phyloP scores from a whole-genome alignment of 768 basidiomycete species.

The Hortiboletus flavorubellus region DNA sequence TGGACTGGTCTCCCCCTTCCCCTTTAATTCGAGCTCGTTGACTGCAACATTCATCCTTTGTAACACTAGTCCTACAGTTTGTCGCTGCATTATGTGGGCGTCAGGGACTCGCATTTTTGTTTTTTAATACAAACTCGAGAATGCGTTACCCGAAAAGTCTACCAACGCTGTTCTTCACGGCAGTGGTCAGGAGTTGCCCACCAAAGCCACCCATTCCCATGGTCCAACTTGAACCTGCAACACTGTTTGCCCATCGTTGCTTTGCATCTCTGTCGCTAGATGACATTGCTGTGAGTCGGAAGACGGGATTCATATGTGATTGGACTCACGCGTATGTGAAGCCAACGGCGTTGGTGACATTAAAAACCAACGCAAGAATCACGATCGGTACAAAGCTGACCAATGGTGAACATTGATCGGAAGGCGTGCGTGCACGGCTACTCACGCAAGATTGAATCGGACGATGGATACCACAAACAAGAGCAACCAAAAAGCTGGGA shows the following conservation, averaged over 20 bases:
- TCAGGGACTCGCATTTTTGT: conserved; percentile 14
- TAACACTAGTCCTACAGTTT: conserved; percentile 29
- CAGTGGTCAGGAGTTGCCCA: conserved; percentile 77
- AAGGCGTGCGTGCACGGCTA: conserved; percentile 14
- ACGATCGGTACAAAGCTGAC: conserved; percentile 92
- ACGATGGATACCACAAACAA: conserved; percentile 87
- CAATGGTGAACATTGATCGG: conserved; percentile 8
- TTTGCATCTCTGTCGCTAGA: conserved; percentile 89
- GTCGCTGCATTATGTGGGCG: conserved; percentile 3
- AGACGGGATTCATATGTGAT: conserved; percentile 4
- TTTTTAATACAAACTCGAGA: neutral
- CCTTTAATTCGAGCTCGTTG: conserved; percentile 16
- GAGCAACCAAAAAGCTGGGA: conserved; percentile 84
- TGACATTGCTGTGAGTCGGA: conserved; percentile 8
- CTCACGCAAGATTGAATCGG: conserved; percentile 85
- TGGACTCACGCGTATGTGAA: conserved; percentile 87
- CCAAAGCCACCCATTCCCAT: conserved; percentile 79
- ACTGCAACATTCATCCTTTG: conserved; percentile 18
- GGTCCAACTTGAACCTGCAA: conserved; percentile 67
- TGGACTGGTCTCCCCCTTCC: conserved; percentile 12
- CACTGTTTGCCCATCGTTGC: conserved; percentile 79
- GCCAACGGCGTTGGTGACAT: conserved; percentile 91
- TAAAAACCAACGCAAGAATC: conserved; percentile 91
- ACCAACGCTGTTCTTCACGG: conserved; percentile 79
- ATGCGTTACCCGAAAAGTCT: conserved; percentile 58